Evolutionary conservation across 352 stramenopile species (phyloP).

Genomic region (Saprolegnia diclina): DNA sequence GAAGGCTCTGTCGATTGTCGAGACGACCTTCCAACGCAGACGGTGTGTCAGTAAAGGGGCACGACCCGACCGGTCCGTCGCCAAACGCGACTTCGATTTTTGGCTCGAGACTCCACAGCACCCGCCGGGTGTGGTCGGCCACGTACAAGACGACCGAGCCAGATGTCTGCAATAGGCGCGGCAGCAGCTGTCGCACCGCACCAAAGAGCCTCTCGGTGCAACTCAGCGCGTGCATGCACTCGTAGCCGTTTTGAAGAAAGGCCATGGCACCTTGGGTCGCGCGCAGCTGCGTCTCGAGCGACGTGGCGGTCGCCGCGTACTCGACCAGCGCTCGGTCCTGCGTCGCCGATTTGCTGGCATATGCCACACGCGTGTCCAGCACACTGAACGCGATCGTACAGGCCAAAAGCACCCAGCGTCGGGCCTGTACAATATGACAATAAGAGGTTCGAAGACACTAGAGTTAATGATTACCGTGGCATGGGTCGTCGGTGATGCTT

Average conservation of each 20-base stretch:
- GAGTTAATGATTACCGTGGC: no score
- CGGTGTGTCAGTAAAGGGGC: background rate
- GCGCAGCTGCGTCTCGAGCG: background rate
- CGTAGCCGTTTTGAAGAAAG: background rate
- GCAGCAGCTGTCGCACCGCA: background rate
- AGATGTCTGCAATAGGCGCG: background rate
- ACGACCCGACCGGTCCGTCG: background rate
- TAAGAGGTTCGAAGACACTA: no score
- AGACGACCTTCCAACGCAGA: background rate
- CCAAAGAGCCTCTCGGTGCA: background rate
- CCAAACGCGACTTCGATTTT: background rate
- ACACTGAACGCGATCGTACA: no score
- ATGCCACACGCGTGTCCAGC: no score
- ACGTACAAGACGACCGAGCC: background rate
- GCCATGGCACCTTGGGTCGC: background rate
- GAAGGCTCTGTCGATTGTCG: background rate
- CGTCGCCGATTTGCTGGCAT: no score
- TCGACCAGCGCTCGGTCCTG: background rate
- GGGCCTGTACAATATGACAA: no score
- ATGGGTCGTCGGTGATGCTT: background rate
- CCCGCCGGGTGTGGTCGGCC: background rate
- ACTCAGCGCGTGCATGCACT: background rate
- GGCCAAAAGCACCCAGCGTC: no score
- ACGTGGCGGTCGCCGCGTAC: background rate
- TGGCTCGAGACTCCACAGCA: background rate